Evolutionary conservation across 306 rosid species (phyloP).

Genomic region (Prosopis cineraria): DNA sequence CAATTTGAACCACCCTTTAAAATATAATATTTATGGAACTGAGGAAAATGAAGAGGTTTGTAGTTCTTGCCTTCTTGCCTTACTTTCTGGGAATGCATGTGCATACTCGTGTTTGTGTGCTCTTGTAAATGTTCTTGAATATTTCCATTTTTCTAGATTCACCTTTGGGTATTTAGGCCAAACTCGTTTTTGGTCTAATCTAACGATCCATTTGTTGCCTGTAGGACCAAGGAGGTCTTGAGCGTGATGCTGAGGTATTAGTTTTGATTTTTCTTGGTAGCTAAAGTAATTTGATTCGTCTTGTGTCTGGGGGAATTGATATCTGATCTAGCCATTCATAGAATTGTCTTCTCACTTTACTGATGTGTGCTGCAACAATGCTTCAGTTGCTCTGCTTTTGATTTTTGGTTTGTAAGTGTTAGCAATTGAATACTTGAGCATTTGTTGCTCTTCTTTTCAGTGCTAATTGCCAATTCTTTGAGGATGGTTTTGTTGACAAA

Average conservation of each 20-base stretch:
- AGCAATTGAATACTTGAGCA: neutral
- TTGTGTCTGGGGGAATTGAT: constrained; percentile 22
- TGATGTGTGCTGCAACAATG: constrained; percentile 14
- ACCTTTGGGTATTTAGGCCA: constrained; percentile 13
- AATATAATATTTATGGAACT: constrained; percentile 85
- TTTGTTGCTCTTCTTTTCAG: neutral
- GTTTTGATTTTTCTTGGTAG: constrained; percentile 21
- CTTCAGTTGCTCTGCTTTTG: neutral
- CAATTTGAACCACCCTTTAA: constrained; percentile 86
- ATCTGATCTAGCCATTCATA: constrained; percentile 24
- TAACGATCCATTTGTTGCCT: constrained; percentile 38
- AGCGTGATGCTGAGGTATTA: constrained; percentile 90
- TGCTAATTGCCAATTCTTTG: neutral
- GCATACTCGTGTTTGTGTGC: neutral
- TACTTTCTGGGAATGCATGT: neutral
- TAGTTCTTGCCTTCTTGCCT: neutral
- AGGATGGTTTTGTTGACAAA: neutral
- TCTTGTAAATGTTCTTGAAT: neutral
- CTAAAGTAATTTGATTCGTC: constrained; percentile 28
- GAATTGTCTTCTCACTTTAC: neutral
- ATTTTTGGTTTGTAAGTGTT: neutral
- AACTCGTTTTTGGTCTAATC: constrained; percentile 26
- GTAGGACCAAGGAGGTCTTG: constrained; percentile 75
- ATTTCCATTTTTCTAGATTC: constrained; percentile 1
- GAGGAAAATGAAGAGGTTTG: constrained; percentile 90